Evolutionary conservation across 2,329 filamentous ascomycete genomes (phyloP).

Genomic region (Rhytidhysteron rufulum): DNA sequence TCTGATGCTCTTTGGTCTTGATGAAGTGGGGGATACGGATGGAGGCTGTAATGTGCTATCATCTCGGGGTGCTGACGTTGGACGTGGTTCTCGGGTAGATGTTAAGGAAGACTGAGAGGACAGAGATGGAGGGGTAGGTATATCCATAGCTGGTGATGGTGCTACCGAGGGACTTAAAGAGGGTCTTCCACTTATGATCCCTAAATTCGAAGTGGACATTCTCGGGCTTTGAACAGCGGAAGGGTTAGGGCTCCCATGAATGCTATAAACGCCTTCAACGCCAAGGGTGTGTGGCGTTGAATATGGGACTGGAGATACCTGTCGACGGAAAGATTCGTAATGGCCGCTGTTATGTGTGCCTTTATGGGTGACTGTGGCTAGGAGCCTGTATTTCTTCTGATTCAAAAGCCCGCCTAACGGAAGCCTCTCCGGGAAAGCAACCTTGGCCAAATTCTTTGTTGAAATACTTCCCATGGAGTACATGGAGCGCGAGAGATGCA

Average conservation of each 20-base stretch:
- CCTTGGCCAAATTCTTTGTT: slow-evolving; percentile 91
- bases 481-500: slow-evolving; percentile 91
- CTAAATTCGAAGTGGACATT: slow-evolving; percentile 33
- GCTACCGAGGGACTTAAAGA: slow-evolving; percentile 22
- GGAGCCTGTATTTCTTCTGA: slow-evolving; percentile 75
- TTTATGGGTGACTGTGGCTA: slow-evolving; percentile 88
- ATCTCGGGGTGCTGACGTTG: slow-evolving; percentile 29
- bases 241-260: slow-evolving; percentile 49
- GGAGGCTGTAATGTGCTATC: slow-evolving; percentile 15
- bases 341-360: slow-evolving; percentile 95
- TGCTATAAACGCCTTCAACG: slow-evolving; percentile 67
- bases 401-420: slow-evolving; percentile 75
- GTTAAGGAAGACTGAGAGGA: slow-evolving; percentile 31
- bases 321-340: slow-evolving; percentile 92
- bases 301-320: slow-evolving; percentile 74
- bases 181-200: slow-evolving; percentile 16
- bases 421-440: slow-evolving; percentile 84
- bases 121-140: slow-evolving; percentile 27
- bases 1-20: slow-evolving; percentile 22
- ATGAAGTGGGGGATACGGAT: slow-evolving; percentile 13
- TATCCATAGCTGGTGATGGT: slow-evolving; percentile 15
- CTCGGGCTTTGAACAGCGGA: slow-evolving; percentile 48
- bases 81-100: slow-evolving; percentile 19
- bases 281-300: slow-evolving; percentile 79
- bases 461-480: slow-evolving; percentile 75